Base-by-base conservation (phyloP, 768 basidiomycete species). In the Pleurotus sapidus region DNA sequence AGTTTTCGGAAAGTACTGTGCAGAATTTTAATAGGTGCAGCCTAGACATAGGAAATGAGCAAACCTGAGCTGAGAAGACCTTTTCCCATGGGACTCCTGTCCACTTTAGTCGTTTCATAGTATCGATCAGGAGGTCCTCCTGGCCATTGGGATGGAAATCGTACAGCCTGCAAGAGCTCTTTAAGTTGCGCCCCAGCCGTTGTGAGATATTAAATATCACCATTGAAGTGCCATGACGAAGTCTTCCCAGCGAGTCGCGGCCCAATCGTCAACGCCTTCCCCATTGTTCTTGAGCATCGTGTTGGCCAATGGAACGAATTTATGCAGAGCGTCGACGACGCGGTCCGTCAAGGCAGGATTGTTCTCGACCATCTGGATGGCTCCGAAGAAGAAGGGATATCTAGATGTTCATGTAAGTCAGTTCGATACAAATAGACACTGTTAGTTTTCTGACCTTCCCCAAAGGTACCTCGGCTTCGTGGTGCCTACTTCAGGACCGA, bases 371-470 rank as follows among this genome's bases (percentile, higher is more conserved):
- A 83, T 79, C 68, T 83, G 82, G 25, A 83, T 82, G 2, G 81
- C 82, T 12, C 81, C 81, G 59, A 83, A 80, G 65, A 84, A 74
- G 69, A 83, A 83, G 0, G 82, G 81, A 58, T 83, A 82, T 56
- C 80, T 78, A n/a, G 8, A 11, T 43, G 49, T 5, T 17, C 6
- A 6, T 2, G 3, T 17, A 39, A 3, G 17, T 55, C 30, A 46
- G 24, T 55, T 23, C 3, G 46, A 46, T 4, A n/a, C 20, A 9
- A 38, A 11, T 8, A 18, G 25, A 23, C 38, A 37, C 8, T 4
- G 7, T 17, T 2, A 18, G 11, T 17, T 11, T 3, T 53, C 66
- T 11, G 51, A 79, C 75, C 80, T 72, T 56, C 81, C 82, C 82
- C 81, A 83, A 4, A 84, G 66, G 58, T 77, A 82, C 6, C 80